Percentiles rank a stretch among this genome's conserved stretches.
Evolutionary conservation across 768 basidiomycete genomes (phyloP).

Genomic region (Suillus americanus): DNA sequence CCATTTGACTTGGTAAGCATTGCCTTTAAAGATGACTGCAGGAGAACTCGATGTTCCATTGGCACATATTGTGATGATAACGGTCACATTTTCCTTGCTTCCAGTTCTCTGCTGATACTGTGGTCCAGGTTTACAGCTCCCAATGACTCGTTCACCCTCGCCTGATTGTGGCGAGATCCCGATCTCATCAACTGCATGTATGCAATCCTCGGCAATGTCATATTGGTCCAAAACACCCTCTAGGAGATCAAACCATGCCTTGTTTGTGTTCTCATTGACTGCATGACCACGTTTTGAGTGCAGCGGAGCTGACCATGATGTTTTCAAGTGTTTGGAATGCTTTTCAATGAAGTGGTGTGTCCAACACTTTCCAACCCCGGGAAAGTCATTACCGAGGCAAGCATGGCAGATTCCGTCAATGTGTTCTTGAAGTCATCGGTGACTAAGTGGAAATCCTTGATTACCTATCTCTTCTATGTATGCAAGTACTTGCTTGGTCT

Average conservation of each 20-base stretch:
- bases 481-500: constrained; percentile 31
- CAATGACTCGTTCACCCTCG: constrained; percentile 6
- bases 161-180: constrained; percentile 15
- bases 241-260: constrained; percentile 35
- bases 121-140: background rate
- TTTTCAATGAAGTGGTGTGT: constrained; percentile 27
- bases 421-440: constrained; percentile 32
- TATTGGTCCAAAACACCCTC: constrained; percentile 17
- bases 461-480: constrained; percentile 28
- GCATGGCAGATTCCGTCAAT: constrained; percentile 31
- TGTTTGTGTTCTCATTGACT: constrained; percentile 37
- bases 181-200: constrained; percentile 20
- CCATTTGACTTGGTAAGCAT: constrained; percentile 24
- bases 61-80: constrained; percentile 41
- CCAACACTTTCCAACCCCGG: constrained; percentile 39
- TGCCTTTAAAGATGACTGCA: constrained; percentile 30
- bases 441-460: constrained; percentile 36
- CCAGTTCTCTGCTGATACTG: constrained; percentile 23
- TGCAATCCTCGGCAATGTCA: constrained; percentile 8
- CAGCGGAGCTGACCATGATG: constrained; percentile 30
- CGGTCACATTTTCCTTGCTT: constrained; percentile 24
- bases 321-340: constrained; percentile 28
- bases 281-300: constrained; percentile 35
- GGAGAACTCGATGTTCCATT: constrained; percentile 39
- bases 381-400: constrained; percentile 29